These are phyloP conservation scores for Tricholomella constricta DNA, from an alignment of 768 basidiomycete species.

Conservation along the genomic window DNA sequence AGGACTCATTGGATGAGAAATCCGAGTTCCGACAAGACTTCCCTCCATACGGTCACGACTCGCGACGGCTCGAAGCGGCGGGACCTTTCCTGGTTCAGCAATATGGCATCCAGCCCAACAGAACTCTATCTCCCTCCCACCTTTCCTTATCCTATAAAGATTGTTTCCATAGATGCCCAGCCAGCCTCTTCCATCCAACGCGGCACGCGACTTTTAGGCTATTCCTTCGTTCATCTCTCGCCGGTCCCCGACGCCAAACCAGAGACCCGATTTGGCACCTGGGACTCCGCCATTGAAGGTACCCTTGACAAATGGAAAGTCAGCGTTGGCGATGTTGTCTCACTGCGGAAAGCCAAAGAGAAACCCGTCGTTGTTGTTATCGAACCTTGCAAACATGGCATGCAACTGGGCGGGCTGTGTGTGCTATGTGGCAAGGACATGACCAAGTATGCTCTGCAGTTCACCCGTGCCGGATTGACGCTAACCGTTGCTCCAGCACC, in stretches of 20 bases:
- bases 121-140: constrained; percentile 71
- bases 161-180: constrained; percentile 66
- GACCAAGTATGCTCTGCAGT: constrained; percentile 64
- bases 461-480: constrained; percentile 4
- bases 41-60: constrained; percentile 27
- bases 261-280: constrained; percentile 82
- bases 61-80: constrained; percentile 22
- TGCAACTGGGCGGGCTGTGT: constrained; percentile 91
- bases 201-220: constrained; percentile 80
- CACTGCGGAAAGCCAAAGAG: constrained; percentile 57
- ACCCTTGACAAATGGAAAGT: constrained; percentile 71
- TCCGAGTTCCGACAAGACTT: constrained; percentile 29
- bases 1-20: constrained; percentile 9
- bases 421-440: constrained; percentile 95
- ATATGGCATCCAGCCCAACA: constrained; percentile 64
- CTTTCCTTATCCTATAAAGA: constrained; percentile 87
- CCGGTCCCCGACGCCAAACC: constrained; percentile 45
- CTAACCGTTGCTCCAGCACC: constrained; percentile 38
- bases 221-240: constrained; percentile 71
- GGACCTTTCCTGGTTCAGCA: constrained; percentile 23
- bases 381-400: constrained; percentile 96
- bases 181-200: constrained; percentile 53
- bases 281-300: constrained; percentile 89
- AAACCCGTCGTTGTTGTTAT: constrained; percentile 64
- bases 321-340: constrained; percentile 64